Evolutionary conservation across 371 early-diverging fungal genomes (phyloP).

Genomic region (Nematocida parisii): DNA sequence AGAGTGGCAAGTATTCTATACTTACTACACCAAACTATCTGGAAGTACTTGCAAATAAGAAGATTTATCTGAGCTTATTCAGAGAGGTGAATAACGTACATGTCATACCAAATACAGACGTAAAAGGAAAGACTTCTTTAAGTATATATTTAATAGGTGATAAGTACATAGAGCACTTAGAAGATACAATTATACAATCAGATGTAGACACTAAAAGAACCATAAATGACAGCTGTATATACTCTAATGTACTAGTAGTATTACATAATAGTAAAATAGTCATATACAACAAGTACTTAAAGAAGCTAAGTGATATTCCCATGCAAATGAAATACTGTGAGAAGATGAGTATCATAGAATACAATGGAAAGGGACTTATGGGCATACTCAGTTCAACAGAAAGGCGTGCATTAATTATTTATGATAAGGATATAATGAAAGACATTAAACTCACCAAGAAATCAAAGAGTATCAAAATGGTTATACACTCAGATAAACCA

Average conservation of each 20-base stretch:
- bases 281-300: constrained; percentile 14
- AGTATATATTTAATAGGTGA: constrained; percentile 26
- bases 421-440: neutral
- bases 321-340: neutral
- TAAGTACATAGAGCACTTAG: constrained; percentile 22
- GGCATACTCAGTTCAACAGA: neutral
- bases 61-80: constrained; percentile 19
- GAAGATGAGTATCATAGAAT: neutral
- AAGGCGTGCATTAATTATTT: neutral
- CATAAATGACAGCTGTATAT: neutral
- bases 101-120: neutral
- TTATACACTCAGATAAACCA: neutral
- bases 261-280: neutral
- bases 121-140: neutral
- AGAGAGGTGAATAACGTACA: constrained; percentile 16
- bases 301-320: neutral
- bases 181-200: constrained; percentile 1
- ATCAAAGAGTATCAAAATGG: neutral
- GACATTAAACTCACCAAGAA: neutral
- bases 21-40: constrained; percentile 18
- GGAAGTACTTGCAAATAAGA: constrained; percentile 15
- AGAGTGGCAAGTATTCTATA: neutral
- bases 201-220: neutral
- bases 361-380: neutral
- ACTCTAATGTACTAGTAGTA: neutral